Percentiles rank a stretch among this genome's conserved stretches.
These are phyloP conservation scores for Ustilago loliicola DNA, from an alignment of 1,284 basidiomycete species.

Conservation along the genomic window DNA sequence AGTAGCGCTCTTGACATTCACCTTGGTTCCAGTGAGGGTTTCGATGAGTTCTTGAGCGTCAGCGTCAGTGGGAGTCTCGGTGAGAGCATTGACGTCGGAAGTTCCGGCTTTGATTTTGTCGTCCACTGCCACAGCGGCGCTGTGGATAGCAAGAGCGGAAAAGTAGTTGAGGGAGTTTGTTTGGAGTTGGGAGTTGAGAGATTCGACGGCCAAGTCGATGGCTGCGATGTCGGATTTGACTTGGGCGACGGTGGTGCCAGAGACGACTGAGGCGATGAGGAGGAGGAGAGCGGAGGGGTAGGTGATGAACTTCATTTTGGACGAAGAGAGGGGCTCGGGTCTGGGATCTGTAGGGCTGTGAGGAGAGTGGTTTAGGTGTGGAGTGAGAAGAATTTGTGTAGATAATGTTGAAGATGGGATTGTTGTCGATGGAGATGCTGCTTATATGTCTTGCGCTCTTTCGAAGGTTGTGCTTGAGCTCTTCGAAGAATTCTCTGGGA, in stretches of 20 bases:
- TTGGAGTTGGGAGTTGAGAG: constrained; percentile 24
- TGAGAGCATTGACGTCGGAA: constrained; percentile 17
- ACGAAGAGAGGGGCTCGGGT: constrained; percentile 1
- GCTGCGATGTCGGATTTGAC: constrained; percentile 26
- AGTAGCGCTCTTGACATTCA: constrained; percentile 24
- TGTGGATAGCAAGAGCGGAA: constrained; percentile 23
- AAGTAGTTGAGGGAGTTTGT: constrained; percentile 27
- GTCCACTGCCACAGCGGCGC: constrained; percentile 11
- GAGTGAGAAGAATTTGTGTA: too few relatives aligned
- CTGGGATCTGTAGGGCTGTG: too few relatives aligned
- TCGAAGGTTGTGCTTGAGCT: not conserved
- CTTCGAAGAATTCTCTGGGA: too few relatives aligned
- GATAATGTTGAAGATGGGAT: too few relatives aligned
- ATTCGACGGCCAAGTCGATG: constrained; percentile 22
- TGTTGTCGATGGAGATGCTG: too few relatives aligned
- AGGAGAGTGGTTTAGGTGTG: too few relatives aligned
- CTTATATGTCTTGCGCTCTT: not conserved
- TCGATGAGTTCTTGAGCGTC: constrained; percentile 23
- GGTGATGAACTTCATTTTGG: constrained; percentile 31
- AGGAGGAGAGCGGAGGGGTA: constrained; percentile 19
- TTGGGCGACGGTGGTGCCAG: constrained; percentile 19
- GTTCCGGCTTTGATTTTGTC: constrained; percentile 34
- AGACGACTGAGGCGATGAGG: constrained; percentile 20
- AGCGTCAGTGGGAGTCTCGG: constrained; percentile 19
- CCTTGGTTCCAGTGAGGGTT: constrained; percentile 24